Base-by-base conservation (phyloP, 495 filamentous ascomycete species). In the Xylaria palmicola region DNA sequence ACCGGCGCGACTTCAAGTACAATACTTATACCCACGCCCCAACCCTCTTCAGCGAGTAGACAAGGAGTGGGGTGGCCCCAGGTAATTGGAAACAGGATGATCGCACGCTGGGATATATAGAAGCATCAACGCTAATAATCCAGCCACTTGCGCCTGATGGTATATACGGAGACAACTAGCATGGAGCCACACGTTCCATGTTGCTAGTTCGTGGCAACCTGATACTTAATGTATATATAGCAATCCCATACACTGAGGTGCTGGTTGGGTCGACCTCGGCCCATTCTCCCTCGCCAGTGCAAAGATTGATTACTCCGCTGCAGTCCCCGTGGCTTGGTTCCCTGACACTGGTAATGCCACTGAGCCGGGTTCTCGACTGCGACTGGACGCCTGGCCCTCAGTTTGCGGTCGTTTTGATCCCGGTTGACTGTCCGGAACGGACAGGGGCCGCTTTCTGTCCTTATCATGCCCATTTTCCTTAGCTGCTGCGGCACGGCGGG, bases 401-500 rank as follows among this genome's bases (percentile, higher is more conserved):
- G 80, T 61, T 53, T 81, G 77, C 24, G 68, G 69, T 17, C 79
- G 69, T 62, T 81, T 81, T 4, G 71, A 63, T 30, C 79, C 75
- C 48, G 75, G 69, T 50, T 71, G 70, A 0, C 57, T 51, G 12
- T 74, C 65, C 9, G 64, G 69, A 17, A 52, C 62, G 27, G 80
- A 78, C 30, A 73, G 72, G 0, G 78, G 74, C 3, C 78, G 72
- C 50, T 83, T 83, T 54, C 73, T 79, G 30, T 83, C 81, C 56
- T 75, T 79, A 6, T 82, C 81, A 12, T 54, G 50, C n/a, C 67
- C 66, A 29, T 72, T 66, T 49, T 73, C 74, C 56, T 75, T 73
- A 30, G 69, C 76, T 72, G 86, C 75, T 73, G 72, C 73, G 39
- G 73, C 73, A 1, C 87, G 85, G 27, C 83, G 81, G 26, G 85